Conservation (phyloP, 2,329 filamentous ascomycete genomes). For the Penicillium sp. region DNA sequence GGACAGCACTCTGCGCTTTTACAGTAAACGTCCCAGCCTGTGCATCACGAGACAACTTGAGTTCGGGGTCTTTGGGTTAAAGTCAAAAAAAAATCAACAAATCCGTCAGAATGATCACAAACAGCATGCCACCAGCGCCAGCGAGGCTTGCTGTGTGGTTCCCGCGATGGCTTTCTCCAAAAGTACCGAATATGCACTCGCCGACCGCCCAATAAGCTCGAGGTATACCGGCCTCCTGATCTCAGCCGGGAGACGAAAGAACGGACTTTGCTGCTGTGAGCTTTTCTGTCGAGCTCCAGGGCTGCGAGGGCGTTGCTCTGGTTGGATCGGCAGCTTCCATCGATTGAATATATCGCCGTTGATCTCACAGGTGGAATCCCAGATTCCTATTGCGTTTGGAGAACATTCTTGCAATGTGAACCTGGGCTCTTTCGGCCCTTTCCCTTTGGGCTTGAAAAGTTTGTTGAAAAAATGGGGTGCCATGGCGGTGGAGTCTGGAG, state of each 20-base stretch:
- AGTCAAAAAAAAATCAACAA: background rate
- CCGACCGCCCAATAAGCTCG: background rate
- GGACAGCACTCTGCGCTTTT: constrained; percentile 41
- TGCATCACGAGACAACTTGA: constrained; percentile 33
- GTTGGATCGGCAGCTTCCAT: background rate
- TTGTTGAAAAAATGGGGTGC: background rate
- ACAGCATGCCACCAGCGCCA: background rate
- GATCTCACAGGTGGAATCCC: background rate
- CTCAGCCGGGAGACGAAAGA: background rate
- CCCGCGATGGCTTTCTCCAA: background rate
- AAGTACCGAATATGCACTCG: background rate
- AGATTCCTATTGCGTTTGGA: background rate
- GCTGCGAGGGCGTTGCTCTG: background rate
- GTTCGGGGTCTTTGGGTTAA: constrained; percentile 38
- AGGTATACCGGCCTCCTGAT: background rate
- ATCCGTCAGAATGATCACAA: background rate
- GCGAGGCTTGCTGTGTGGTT: background rate
- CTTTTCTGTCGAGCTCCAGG: background rate
- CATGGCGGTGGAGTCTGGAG: background rate
- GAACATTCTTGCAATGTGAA: background rate
- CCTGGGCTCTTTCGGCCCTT: background rate
- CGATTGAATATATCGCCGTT: background rate
- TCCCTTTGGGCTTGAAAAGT: background rate
- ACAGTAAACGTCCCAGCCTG: constrained; percentile 38
- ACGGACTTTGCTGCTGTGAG: background rate